Evolutionary conservation across 805 yeast genomes (phyloP).

Genomic region (Groenewaldozyma tartarivorans): DNA sequence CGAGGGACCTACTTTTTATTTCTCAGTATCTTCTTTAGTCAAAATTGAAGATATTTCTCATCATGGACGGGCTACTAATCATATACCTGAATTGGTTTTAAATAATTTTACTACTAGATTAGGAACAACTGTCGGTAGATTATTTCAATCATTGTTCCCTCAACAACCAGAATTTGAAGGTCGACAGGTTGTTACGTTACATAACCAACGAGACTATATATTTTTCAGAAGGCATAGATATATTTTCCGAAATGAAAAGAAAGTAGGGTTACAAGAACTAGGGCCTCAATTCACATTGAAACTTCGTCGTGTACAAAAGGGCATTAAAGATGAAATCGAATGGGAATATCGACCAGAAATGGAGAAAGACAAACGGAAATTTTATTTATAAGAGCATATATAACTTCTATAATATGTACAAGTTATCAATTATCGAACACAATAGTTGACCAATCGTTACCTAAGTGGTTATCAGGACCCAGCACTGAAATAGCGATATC

Average conservation of each 20-base stretch:
- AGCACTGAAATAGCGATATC: conserved; percentile 10
- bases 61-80: conserved; percentile 86
- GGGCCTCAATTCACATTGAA: conserved; percentile 95
- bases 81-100: conserved; percentile 82
- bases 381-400: conserved; percentile 47
- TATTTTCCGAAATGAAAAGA: conserved; percentile 78
- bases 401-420: conserved; percentile 5
- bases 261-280: conserved; percentile 88
- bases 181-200: conserved; percentile 89
- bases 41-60: conserved; percentile 71
- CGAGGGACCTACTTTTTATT: conserved; percentile 90
- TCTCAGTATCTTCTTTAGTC: conserved; percentile 66
- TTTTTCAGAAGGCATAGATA: conserved; percentile 95
- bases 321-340: conserved; percentile 82
- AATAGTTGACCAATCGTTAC: conserved; percentile 7
- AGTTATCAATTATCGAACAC: conserved; percentile 3
- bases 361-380: conserved; percentile 94
- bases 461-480: conserved; percentile 9
- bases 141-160: conserved; percentile 89
- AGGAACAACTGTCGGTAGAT: conserved; percentile 86
- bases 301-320: conserved; percentile 81
- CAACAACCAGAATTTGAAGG: conserved; percentile 91
- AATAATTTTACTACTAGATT: conserved; percentile 88
- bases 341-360: conserved; percentile 96
- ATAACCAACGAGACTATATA: conserved; percentile 91